phyloP scores from a whole-genome alignment of 75 land plant species.

The Cunninghamia lanceolata region DNA sequence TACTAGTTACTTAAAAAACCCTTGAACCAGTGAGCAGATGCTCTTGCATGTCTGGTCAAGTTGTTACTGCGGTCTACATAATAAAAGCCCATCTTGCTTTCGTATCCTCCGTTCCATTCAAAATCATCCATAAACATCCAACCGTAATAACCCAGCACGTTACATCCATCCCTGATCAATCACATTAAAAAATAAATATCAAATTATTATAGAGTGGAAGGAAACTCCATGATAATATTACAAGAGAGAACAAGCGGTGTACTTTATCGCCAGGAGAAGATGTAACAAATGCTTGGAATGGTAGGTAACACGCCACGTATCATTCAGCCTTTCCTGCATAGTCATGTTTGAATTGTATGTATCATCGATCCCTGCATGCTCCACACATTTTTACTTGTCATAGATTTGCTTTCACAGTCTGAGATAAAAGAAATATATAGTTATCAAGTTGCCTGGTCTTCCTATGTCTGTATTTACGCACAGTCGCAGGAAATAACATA shows the following conservation, averaged over 20 bases:
- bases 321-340: no score
- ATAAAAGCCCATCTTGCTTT: conserved; percentile 25
- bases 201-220: background rate
- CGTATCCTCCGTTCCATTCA: conserved; percentile 35
- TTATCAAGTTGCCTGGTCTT: no score
- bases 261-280: conserved; percentile 9
- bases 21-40: conserved; percentile 26
- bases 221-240: background rate
- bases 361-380: no score
- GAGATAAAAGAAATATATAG: background rate
- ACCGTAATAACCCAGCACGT: conserved; percentile 28
- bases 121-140: conserved; percentile 32
- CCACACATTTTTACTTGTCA: conserved; percentile 1
- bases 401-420: background rate
- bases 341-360: no score
- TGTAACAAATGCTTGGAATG: background rate
- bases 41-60: conserved; percentile 23
- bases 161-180: conserved; percentile 11
- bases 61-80: conserved; percentile 18
- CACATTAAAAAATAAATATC: background rate
- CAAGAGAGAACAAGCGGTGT: background rate
- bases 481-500: no score
- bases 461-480: no score
- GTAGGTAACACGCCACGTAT: no score
- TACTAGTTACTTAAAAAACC: background rate